Conservation (phyloP, 2,329 filamentous ascomycete genomes). For the Helotiales sp. region DNA sequence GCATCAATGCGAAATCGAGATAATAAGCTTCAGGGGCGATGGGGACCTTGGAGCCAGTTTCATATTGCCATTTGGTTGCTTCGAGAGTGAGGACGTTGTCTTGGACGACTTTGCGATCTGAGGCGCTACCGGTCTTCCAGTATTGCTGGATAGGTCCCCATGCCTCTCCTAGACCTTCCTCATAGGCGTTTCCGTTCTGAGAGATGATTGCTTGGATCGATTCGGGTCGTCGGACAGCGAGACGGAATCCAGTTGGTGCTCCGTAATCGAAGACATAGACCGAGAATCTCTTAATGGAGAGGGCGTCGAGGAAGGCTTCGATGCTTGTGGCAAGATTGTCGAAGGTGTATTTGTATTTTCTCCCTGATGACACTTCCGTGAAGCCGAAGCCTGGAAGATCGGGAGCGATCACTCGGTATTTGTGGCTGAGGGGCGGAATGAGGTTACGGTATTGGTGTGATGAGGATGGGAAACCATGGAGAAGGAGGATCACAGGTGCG, state of each 20-base stretch:
- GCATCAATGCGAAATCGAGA: constrained; percentile 53
- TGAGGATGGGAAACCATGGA: constrained; percentile 47
- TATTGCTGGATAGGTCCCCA: constrained; percentile 25
- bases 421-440: constrained; percentile 41
- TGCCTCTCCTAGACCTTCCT: constrained; percentile 49
- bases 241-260: constrained; percentile 53
- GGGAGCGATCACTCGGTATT: constrained; percentile 51
- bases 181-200: constrained; percentile 64
- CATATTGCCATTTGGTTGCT: constrained; percentile 28
- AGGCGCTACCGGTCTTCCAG: constrained; percentile 18
- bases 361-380: constrained; percentile 46
- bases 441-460: constrained; percentile 46
- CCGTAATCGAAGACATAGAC: constrained; percentile 66
- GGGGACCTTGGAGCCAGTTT: constrained; percentile 11
- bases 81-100: constrained; percentile 21
- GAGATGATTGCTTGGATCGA: constrained; percentile 53
- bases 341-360: constrained; percentile 57
- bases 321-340: constrained; percentile 49
- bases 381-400: constrained; percentile 63
- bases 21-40: constrained; percentile 32
- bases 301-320: constrained; percentile 47
- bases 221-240: constrained; percentile 50
- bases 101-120: constrained; percentile 16
- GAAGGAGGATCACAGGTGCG: constrained; percentile 42
- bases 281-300: constrained; percentile 49